These are phyloP conservation scores for Bretziella fagacearum DNA, from an alignment of 2,329 filamentous ascomycete species.

Conservation along the genomic window DNA sequence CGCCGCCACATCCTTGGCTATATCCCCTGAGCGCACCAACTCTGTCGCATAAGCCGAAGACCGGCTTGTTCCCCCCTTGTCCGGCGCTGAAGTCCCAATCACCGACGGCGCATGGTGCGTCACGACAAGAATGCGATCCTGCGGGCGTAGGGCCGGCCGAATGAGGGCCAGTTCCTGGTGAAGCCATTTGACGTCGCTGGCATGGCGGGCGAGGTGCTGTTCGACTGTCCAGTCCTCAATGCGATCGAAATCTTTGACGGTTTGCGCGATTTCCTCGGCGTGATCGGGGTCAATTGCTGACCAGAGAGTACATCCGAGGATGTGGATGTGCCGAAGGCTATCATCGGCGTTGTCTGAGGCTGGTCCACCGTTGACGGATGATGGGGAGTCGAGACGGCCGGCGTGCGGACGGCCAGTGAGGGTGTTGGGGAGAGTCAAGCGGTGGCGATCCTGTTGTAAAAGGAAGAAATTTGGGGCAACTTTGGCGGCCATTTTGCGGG, in stretches of 20 bases:
- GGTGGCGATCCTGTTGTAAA: constrained; percentile 26
- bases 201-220: constrained; percentile 32
- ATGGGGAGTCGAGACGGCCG: background rate
- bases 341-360: background rate
- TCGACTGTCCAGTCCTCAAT: constrained; percentile 35
- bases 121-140: constrained; percentile 27
- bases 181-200: constrained; percentile 34
- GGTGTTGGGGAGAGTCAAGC: constrained; percentile 19
- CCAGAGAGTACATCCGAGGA: constrained; percentile 43
- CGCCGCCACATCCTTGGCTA: constrained; percentile 18
- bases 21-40: background rate
- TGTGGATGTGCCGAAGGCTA: constrained; percentile 2
- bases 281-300: constrained; percentile 28
- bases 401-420: background rate
- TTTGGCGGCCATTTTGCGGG: constrained; percentile 25
- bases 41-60: background rate
- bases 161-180: constrained; percentile 21
- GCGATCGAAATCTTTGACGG: constrained; percentile 35
- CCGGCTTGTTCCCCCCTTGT: constrained; percentile 21
- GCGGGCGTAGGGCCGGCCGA: constrained; percentile 5
- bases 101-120: constrained; percentile 42
- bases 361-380: background rate
- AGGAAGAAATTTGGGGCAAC: constrained; percentile 26
- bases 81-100: constrained; percentile 30
- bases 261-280: constrained; percentile 25